Conservation (phyloP, 225 moss, liverwort and hornwort species). For the Climacium dendroides region DNA sequence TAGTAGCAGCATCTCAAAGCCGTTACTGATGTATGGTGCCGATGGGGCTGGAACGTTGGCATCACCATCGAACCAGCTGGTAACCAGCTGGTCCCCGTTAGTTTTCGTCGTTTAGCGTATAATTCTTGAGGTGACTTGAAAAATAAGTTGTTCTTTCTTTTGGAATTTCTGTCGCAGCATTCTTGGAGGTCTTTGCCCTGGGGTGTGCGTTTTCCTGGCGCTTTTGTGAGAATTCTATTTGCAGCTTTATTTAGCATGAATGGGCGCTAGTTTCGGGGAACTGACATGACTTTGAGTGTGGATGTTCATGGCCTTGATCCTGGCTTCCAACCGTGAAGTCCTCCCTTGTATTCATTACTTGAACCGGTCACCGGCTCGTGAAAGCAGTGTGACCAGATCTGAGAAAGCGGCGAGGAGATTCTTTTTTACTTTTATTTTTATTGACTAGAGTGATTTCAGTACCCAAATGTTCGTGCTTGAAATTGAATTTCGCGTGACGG, state of each 20-base stretch:
- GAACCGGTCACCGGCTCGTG: neutral
- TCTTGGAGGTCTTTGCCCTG: neutral
- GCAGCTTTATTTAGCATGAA: neutral
- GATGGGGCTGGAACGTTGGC: constrained; percentile 97
- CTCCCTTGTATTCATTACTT: neutral
- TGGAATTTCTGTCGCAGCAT: neutral
- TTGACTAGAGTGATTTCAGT: neutral
- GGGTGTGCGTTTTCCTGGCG: neutral
- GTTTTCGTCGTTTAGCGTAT: constrained; percentile 17
- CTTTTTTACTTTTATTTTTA: neutral
- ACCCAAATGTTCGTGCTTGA: neutral
- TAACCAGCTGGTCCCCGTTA: constrained; percentile 51
- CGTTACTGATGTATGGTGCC: constrained; percentile 96
- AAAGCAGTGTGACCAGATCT: neutral
- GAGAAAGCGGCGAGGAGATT: neutral
- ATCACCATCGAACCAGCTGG: constrained; percentile 99
- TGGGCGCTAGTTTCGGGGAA: neutral
- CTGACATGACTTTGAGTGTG: neutral
- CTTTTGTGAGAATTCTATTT: neutral
- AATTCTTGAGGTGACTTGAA: neutral
- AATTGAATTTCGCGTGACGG: neutral
- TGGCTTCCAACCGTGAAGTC: neutral
- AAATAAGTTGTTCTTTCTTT: neutral
- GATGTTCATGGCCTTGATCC: neutral
- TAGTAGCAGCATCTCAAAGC: constrained; percentile 99